Evolutionary conservation across 192 early-diverging fungal species (phyloP).

Genomic region (Rhizophlyctis rosea): DNA sequence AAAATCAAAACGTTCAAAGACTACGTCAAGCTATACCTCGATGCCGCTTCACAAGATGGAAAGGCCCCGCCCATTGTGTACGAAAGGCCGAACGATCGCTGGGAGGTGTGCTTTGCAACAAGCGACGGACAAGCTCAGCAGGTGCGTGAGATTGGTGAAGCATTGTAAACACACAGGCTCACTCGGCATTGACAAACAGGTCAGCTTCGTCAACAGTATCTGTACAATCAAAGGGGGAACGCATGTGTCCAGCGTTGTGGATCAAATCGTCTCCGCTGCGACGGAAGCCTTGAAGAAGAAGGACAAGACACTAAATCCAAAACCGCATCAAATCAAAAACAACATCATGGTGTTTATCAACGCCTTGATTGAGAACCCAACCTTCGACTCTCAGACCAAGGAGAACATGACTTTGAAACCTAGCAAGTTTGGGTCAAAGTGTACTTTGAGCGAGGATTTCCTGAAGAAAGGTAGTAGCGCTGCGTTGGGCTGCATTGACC

Average conservation of each 20-base stretch:
- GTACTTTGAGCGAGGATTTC: conserved; percentile 71
- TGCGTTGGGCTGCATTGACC: neutral
- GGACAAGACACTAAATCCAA: conserved; percentile 61
- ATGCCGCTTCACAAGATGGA: conserved; percentile 8
- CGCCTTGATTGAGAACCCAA: conserved; percentile 86
- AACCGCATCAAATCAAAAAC: conserved; percentile 80
- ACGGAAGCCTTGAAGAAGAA: conserved; percentile 69
- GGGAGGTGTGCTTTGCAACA: conserved; percentile 89
- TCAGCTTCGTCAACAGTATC: conserved; percentile 96
- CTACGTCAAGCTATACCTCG: conserved; percentile 77
- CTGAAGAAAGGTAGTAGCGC: conserved; percentile 60
- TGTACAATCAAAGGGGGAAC: conserved; percentile 92
- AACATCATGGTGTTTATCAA: conserved; percentile 95
- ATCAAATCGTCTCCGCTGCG: conserved; percentile 73
- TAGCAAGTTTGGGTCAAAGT: conserved; percentile 78
- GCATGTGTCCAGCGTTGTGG: conserved; percentile 74
- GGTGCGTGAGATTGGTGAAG: conserved; percentile 43
- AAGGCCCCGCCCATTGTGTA: conserved; percentile 50
- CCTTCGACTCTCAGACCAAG: conserved; percentile 98
- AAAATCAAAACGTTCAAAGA: conserved; percentile 87
- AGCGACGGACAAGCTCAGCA: conserved; percentile 96
- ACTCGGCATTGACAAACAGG: too few species aligned
- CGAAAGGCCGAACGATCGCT: conserved; percentile 75
- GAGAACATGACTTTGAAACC: conserved; percentile 84
- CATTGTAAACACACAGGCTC: too few species aligned